A percentile compares a stretch with the other conserved stretches of the same genome.
Conservation (phyloP, 345 rosid species). For the Cochlearia excelsa region DNA sequence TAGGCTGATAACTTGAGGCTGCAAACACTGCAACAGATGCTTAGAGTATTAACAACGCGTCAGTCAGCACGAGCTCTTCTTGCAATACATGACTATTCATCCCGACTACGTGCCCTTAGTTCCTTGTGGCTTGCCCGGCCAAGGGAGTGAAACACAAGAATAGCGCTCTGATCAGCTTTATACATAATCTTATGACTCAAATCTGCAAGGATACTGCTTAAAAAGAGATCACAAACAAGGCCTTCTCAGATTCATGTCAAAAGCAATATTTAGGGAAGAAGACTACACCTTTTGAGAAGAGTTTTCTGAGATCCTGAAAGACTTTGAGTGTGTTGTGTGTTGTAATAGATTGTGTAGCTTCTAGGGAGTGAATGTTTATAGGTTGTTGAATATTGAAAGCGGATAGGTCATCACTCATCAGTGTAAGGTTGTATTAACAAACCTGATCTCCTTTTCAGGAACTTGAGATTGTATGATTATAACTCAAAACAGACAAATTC, state of each 20-base stretch:
- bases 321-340: slow-evolving; percentile 25
- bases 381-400: slow-evolving; percentile 26
- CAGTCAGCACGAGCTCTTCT: slow-evolving; percentile 98
- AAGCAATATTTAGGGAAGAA: slow-evolving; percentile 27
- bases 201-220: slow-evolving; percentile 23
- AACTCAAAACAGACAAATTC: slow-evolving; percentile 22
- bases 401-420: slow-evolving; percentile 29
- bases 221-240: slow-evolving; percentile 27
- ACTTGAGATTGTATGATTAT: slow-evolving; percentile 13
- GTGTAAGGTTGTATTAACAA: slow-evolving; percentile 26
- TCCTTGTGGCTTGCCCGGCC: slow-evolving; percentile 98
- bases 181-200: slow-evolving; percentile 23
- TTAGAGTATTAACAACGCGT: slow-evolving; percentile 75
- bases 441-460: slow-evolving; percentile 28
- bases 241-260: slow-evolving; percentile 25
- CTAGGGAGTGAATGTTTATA: slow-evolving; percentile 33
- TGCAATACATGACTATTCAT: slow-evolving; percentile 84
- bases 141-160: slow-evolving; percentile 56
- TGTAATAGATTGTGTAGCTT: slow-evolving; percentile 30
- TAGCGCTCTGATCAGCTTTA: slow-evolving; percentile 1
- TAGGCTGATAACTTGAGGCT: slow-evolving; percentile 98
- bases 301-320: slow-evolving; percentile 15
- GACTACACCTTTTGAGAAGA: slow-evolving; percentile 24
- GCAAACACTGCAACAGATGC: slow-evolving; percentile 93
- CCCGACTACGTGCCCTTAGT: slow-evolving; percentile 90